Base-by-base conservation (phyloP, 2,329 filamentous ascomycete species). In the Daldinia sp. region DNA sequence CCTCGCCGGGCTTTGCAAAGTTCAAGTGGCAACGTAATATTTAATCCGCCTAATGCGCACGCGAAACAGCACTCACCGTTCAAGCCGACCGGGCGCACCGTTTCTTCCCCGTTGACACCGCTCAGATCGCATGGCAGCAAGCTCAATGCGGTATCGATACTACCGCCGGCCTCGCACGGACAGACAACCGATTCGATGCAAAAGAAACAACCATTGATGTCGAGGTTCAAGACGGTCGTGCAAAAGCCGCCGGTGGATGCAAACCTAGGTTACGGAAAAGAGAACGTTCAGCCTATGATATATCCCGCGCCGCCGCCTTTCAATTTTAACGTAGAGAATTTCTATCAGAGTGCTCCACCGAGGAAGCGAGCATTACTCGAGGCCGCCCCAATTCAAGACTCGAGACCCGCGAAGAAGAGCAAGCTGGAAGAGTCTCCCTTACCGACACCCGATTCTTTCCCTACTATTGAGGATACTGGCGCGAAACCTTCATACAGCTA, bases 401-500 rank as follows among this genome's bases (percentile, higher is more conserved):
- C 82, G 17, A 81, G 90, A 66, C 79, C 85, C 0, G 74, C 77
- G 48, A 96, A 96, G 81, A 93, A 90, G 78, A 77, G 81, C 47
- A 92, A 88, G 74, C 73, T 81, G 35, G 87, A 90, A 29, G 85
- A 87, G 64, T 77, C 70, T 63, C 72, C 57, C 3, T 79, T 94
- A 3, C 91, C 93, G 3, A 83, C 89, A 48, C 89, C 89, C 49
- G 86, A 90, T 66, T 90, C 93, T n/a, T 95, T 97, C 80, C 91
- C 93, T 4, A 77, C 82, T 4, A 87, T 97, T 29, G 82, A 90
- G 60, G 95, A 98, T 74, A 93, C 97, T 74, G 94, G 94, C 71
- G 83, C 83, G 57, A 98, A 99, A 76, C 95, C 95, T 4, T 86
- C 88, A 4, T 93, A 94, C 78, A 98, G 94, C 79, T 99, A 99